Evolutionary conservation across 768 basidiomycete genomes (phyloP), one percentile per base, ranked within the genome.

Genomic region (Chlorophyllum brunneum): DNA sequence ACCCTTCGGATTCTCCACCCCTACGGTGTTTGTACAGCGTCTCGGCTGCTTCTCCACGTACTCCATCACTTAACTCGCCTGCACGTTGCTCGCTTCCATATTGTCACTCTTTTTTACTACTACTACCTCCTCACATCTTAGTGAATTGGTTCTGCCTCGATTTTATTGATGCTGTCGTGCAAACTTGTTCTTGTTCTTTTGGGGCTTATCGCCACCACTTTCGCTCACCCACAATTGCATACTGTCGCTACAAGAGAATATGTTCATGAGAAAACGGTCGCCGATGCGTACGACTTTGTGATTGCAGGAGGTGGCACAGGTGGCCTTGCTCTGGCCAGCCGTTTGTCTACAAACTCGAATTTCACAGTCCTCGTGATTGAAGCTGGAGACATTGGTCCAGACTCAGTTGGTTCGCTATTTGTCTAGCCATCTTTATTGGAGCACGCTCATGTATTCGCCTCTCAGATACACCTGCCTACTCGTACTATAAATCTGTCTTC

Each of bases 401-500:
- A 63, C 7, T 70, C 71, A 3, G 68, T 76, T 36, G 61, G 74
- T 72, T 51, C 43, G 71, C 63, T 18, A 18, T 15, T 18, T 29
- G 30, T n/a, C 20, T 9, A 41, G 24, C 4, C 22, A 11, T 27
- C n/a, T n/a, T n/a, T n/a, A n/a, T n/a, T n/a, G n/a, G n/a, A n/a
- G n/a, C n/a, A n/a, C n/a, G n/a, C n/a, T n/a, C n/a, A n/a, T n/a
- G n/a, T n/a, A n/a, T n/a, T n/a, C n/a, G n/a, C n/a, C n/a, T n/a
- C 10, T 39, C 56, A 81, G 81, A 80, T 61, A 63, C 70, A 27
- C 82, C 82, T 33, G 72, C 66, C 9, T 66, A 71, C 48, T 75
- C 81, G 2, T 84, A 82, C 59, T 82, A 74, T 60, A 58, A 70
- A 39, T 78, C 78, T 11, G 67, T 83, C 7, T 61, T 77, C 29